phyloP scores from a whole-genome alignment of 257 asterid species.

The Forsythia suspensa region DNA sequence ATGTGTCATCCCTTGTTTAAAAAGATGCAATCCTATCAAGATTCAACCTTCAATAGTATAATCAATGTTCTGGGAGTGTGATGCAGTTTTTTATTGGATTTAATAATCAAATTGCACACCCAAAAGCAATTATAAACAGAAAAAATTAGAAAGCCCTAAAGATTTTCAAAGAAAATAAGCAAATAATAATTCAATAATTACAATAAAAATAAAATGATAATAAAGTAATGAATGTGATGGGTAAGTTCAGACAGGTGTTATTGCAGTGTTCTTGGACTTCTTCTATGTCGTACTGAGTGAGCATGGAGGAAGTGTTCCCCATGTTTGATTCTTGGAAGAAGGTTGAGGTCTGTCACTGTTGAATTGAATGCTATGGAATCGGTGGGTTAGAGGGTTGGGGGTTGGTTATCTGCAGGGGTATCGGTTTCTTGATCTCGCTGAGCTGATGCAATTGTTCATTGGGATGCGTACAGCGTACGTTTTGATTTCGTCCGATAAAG shows the following conservation, averaged over 20 bases:
- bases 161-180: not conserved
- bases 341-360: not conserved
- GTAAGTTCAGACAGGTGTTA: constrained; percentile 32
- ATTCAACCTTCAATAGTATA: not conserved
- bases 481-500: not conserved
- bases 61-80: not conserved
- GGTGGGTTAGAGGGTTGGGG: not conserved
- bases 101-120: not conserved
- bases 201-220: not conserved
- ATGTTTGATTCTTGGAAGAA: constrained; percentile 12
- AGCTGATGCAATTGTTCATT: not conserved
- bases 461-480: not conserved
- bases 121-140: not conserved
- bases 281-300: constrained; percentile 58
- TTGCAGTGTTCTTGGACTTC: constrained; percentile 56
- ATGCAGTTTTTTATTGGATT: not conserved
- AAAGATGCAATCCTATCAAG: not conserved
- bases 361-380: not conserved
- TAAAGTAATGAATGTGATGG: not conserved
- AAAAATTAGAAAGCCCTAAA: not conserved
- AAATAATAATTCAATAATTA: too few relatives aligned
- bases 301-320: constrained; percentile 55
- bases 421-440: not conserved
- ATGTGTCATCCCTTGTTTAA: not conserved
- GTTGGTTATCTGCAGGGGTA: not conserved